Evolutionary conservation across 1,284 basidiomycete species (phyloP).

Genomic region (Rhodotorula glutinis): DNA sequence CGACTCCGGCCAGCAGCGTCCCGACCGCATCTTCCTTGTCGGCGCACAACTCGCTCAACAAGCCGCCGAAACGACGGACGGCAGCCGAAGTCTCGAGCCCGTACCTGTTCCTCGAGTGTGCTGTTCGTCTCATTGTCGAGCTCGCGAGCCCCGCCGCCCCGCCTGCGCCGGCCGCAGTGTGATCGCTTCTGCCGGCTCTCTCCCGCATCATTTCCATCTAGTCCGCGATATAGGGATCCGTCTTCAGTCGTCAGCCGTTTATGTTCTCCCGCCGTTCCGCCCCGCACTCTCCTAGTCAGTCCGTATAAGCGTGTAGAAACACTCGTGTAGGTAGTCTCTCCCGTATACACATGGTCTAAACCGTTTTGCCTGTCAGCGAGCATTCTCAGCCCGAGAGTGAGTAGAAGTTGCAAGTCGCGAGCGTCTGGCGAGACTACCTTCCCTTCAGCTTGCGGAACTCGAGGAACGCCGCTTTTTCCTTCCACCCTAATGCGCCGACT

Average conservation of each 20-base stretch:
- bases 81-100: conserved; percentile 65
- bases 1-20: conserved; percentile 51
- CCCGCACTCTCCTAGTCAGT: not conserved
- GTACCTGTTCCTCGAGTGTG: conserved; percentile 95
- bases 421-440: not conserved
- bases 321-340: no score
- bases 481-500: conserved; percentile 24
- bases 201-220: no score
- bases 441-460: conserved; percentile 15
- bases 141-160: conserved; percentile 44
- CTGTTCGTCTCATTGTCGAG: conserved; percentile 61
- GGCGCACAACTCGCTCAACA: conserved; percentile 42
- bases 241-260: not conserved
- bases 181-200: not conserved
- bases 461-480: conserved; percentile 30
- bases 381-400: no score
- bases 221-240: no score
- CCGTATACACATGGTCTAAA: no score
- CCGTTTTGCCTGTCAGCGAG: no score
- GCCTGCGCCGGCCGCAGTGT: not conserved
- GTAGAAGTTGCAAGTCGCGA: no score
- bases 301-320: no score
- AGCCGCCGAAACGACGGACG: conserved; percentile 9
- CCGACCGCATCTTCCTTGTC: conserved; percentile 50
- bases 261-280: not conserved